phyloP scores from a whole-genome alignment of 257 asterid genomes.

The Primulina huaijiensis region DNA sequence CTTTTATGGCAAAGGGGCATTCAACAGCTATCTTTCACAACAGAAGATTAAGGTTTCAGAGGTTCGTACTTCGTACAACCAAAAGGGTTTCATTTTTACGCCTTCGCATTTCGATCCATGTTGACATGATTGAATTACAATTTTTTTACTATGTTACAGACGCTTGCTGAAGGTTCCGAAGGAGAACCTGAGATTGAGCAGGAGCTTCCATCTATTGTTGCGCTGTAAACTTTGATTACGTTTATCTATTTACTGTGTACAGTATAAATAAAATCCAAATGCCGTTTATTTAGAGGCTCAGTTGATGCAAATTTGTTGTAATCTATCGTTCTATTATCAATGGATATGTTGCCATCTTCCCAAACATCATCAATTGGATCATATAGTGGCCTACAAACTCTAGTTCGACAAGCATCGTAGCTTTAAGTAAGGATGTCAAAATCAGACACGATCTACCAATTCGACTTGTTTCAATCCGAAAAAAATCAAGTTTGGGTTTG shows the following conservation, averaged over 20 bases:
- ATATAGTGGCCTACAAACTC: no score
- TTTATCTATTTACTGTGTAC: slow-evolving; percentile 40
- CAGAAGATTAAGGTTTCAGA: slow-evolving; percentile 48
- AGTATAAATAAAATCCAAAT: slow-evolving; percentile 28
- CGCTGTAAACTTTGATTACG: slow-evolving; percentile 45
- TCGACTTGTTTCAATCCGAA: no score
- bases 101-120: not conserved
- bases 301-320: slow-evolving; percentile 37
- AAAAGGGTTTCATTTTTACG: not conserved
- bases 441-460: no score
- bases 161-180: slow-evolving; percentile 47
- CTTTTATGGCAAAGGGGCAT: slow-evolving; percentile 79
- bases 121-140: not conserved
- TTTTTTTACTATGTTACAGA: slow-evolving; percentile 31
- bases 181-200: slow-evolving; percentile 80
- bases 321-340: slow-evolving; percentile 27
- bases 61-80: slow-evolving; percentile 44
- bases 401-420: no score
- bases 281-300: slow-evolving; percentile 24
- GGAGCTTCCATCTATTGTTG: slow-evolving; percentile 91
- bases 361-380: no score
- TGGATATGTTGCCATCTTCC: slow-evolving; percentile 22
- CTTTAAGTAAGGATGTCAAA: no score
- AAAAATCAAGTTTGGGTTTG: no score
- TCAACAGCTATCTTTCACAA: slow-evolving; percentile 51